phyloP scores from a whole-genome alignment of 768 basidiomycete species.

The Gymnopilus junonius region DNA sequence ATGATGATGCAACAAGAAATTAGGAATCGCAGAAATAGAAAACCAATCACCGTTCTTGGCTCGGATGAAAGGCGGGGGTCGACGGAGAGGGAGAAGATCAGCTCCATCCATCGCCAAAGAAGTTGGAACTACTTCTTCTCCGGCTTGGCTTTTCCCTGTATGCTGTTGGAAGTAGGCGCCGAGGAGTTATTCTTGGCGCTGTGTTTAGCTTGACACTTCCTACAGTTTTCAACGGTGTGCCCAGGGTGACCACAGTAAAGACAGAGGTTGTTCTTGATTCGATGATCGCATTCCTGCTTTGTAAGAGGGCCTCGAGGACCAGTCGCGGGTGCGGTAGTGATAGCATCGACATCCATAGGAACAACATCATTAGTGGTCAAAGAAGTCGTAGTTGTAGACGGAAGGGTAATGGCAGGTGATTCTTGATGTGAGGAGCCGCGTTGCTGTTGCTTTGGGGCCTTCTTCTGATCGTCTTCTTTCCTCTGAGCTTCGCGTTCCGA shows the following conservation, averaged over 20 bases:
- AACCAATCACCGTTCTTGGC: background rate
- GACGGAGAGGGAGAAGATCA: background rate
- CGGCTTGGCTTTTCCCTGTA: background rate
- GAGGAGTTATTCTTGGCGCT: background rate
- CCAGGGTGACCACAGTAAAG: background rate
- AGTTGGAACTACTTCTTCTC: background rate
- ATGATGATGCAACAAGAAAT: constrained; percentile 2
- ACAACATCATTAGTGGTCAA: background rate
- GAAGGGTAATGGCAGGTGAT: background rate
- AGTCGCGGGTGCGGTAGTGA: no score
- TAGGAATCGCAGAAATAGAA: background rate
- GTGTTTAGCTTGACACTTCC: background rate
- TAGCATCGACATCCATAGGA: constrained; percentile 2
- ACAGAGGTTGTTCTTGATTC: background rate
- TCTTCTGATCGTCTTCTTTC: background rate
- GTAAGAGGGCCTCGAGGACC: background rate
- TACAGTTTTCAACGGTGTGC: background rate
- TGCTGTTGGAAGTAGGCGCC: background rate
- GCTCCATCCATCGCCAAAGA: background rate
- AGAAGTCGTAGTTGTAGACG: background rate
- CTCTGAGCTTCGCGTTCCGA: background rate
- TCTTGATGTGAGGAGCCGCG: no score
- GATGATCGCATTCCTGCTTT: background rate
- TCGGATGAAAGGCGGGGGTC: background rate
- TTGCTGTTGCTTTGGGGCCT: background rate